Evolutionary conservation across 2,329 filamentous ascomycete genomes (phyloP).

Genomic region (Colletotrichum spaethianum): DNA sequence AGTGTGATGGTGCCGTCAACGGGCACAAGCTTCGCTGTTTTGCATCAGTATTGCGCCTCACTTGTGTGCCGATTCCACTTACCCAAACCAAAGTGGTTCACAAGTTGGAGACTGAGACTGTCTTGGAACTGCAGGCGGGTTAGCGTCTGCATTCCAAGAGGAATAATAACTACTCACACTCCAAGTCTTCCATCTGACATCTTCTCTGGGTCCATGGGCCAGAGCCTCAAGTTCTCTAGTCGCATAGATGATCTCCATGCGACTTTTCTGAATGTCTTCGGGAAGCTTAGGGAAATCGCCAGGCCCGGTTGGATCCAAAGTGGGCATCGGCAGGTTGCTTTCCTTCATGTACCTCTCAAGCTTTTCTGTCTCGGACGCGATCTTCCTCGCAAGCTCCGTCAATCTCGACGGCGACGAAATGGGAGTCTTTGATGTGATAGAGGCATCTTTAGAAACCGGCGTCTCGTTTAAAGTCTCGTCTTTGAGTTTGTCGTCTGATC

Average conservation of each 20-base stretch:
- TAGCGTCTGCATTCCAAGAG: conserved; percentile 10
- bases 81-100: conserved; percentile 67
- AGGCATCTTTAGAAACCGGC: not conserved
- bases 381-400: conserved; percentile 62
- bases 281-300: conserved; percentile 63
- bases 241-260: conserved; percentile 63
- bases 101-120: conserved; percentile 63
- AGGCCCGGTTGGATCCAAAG: conserved; percentile 61
- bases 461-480: conserved; percentile 5
- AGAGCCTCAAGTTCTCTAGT: conserved; percentile 63
- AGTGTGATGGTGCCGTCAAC: conserved; percentile 61
- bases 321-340: conserved; percentile 57
- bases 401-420: conserved; percentile 53
- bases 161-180: conserved; percentile 55
- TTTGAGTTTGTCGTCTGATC: not conserved
- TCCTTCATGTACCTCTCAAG: conserved; percentile 63
- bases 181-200: conserved; percentile 67
- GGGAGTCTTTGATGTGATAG: not conserved
- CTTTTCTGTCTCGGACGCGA: conserved; percentile 63
- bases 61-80: conserved; percentile 32
- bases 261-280: conserved; percentile 59
- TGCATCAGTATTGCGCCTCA: conserved; percentile 27
- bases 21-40: conserved; percentile 65
- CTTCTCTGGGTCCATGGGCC: conserved; percentile 65
- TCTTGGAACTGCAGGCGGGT: conserved; percentile 60